These are phyloP conservation scores for Parachaetomium inaequale DNA, from an alignment of 495 filamentous ascomycete species.

Conservation along the genomic window DNA sequence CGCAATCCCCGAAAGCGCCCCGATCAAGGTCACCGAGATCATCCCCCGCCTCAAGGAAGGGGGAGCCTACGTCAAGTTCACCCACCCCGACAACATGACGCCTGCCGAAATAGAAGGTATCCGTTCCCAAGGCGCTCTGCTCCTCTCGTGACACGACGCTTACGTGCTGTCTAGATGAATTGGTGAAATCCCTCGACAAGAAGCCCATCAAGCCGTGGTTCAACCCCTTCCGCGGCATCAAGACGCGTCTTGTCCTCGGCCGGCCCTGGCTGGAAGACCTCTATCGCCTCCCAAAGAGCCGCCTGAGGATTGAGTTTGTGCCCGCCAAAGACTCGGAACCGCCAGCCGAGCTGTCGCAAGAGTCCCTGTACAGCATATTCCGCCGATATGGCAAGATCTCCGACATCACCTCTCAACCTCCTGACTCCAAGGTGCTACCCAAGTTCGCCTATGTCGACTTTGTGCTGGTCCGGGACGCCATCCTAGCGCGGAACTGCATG, in stretches of 20 bases:
- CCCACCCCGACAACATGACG: constrained; percentile 51
- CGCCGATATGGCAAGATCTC: constrained; percentile 82
- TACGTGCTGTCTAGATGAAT: constrained; percentile 4
- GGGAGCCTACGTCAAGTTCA: constrained; percentile 89
- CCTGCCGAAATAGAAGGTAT: constrained; percentile 56
- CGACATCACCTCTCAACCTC: constrained; percentile 73
- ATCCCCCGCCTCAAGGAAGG: constrained; percentile 84
- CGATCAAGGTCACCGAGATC: constrained; percentile 72
- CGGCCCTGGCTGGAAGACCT: constrained; percentile 95
- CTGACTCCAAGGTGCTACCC: constrained; percentile 78
- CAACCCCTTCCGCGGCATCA: constrained; percentile 72
- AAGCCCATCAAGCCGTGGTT: constrained; percentile 84
- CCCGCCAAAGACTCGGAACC: constrained; percentile 56
- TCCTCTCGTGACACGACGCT: neutral
- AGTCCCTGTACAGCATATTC: constrained; percentile 82
- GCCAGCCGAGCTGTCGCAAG: constrained; percentile 70
- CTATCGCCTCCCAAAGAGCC: constrained; percentile 70
- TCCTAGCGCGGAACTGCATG: constrained; percentile 89
- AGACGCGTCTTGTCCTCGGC: constrained; percentile 67
- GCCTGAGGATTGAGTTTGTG: constrained; percentile 80
- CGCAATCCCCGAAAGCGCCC: constrained; percentile 54
- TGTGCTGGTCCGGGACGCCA: constrained; percentile 60
- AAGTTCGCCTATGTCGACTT: constrained; percentile 79
- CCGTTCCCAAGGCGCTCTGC: neutral
- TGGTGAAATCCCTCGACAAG: constrained; percentile 54